phyloP scores from a whole-genome alignment of 108 stramenopile species.

The Chaetoceros muelleri region DNA sequence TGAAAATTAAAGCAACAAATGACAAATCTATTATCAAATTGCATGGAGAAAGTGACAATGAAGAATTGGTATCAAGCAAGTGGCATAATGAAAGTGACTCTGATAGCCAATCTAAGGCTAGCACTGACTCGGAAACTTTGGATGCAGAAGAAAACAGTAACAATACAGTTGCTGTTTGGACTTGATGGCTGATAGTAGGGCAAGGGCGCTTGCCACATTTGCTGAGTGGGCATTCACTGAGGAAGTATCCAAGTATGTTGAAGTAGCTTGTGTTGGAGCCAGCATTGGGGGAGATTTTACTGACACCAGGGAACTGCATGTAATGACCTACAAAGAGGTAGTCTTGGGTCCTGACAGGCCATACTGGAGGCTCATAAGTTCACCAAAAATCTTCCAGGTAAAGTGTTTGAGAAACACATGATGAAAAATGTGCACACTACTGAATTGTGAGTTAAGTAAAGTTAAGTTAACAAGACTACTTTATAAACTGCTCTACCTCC shows the following conservation, averaged over 20 bases:
- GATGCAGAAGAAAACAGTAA: not conserved
- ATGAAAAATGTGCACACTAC: too few relatives aligned
- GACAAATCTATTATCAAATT: too few relatives aligned
- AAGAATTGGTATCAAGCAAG: too few relatives aligned
- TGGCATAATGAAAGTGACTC: not conserved
- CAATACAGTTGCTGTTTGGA: too few relatives aligned
- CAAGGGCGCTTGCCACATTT: not conserved
- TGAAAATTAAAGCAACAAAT: too few relatives aligned
- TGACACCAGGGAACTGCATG: slow-evolving; percentile 22
- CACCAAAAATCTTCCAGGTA: slow-evolving; percentile 6
- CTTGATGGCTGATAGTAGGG: too few relatives aligned
- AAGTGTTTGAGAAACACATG: not conserved
- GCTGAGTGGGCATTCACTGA: not conserved
- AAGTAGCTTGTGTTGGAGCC: slow-evolving; percentile 21
- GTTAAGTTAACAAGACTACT: too few relatives aligned
- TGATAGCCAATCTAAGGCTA: not conserved
- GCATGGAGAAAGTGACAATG: too few relatives aligned
- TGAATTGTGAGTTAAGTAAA: too few relatives aligned
- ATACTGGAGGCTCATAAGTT: slow-evolving; percentile 19
- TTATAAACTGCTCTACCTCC: too few relatives aligned
- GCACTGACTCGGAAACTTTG: not conserved
- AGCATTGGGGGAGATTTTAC: slow-evolving; percentile 23
- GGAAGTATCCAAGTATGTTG: not conserved
- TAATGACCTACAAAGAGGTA: slow-evolving; percentile 33
- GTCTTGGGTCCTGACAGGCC: slow-evolving; percentile 13